These are phyloP conservation scores for Colletotrichum navitas DNA, from an alignment of 2,329 filamentous ascomycete species.

Conservation along the genomic window DNA sequence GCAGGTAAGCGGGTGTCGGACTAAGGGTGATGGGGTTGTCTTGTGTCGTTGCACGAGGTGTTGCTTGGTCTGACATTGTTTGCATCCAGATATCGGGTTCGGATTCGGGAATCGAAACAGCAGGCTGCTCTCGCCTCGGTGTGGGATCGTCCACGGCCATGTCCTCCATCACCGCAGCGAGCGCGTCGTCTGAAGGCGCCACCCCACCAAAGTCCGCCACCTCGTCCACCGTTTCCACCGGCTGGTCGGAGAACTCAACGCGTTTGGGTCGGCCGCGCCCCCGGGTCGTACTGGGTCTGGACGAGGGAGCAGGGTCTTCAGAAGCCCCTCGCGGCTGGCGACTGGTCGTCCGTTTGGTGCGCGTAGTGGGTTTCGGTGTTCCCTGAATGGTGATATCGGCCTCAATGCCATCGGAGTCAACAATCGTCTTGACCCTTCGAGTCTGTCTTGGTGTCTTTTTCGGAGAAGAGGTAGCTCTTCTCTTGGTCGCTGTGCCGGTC, in stretches of 20 bases:
- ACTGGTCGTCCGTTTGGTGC: slow-evolving; percentile 40
- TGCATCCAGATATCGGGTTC: slow-evolving; percentile 63
- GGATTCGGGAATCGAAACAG: slow-evolving; percentile 43
- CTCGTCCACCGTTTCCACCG: slow-evolving; percentile 46
- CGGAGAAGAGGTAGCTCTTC: slow-evolving; percentile 60
- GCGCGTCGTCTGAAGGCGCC: slow-evolving; percentile 29
- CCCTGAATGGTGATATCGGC: slow-evolving; percentile 49
- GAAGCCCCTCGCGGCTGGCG: slow-evolving; percentile 21
- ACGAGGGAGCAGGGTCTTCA: slow-evolving; percentile 31
- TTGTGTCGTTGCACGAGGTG: slow-evolving; percentile 48
- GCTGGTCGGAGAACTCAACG: slow-evolving; percentile 37
- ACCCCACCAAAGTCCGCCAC: slow-evolving; percentile 1
- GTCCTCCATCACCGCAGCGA: slow-evolving; percentile 46
- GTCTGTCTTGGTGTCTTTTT: slow-evolving; percentile 51
- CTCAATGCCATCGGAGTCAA: slow-evolving; percentile 47
- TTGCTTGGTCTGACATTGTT: slow-evolving; percentile 55
- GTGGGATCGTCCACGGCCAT: slow-evolving; percentile 50
- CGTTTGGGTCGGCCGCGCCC: slow-evolving; percentile 31
- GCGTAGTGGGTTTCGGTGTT: slow-evolving; percentile 50
- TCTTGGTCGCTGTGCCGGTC: slow-evolving; percentile 57
- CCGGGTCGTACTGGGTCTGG: slow-evolving; percentile 15
- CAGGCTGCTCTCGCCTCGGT: slow-evolving; percentile 42
- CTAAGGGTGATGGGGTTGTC: background rate
- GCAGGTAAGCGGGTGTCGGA: slow-evolving; percentile 16
- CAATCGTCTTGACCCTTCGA: slow-evolving; percentile 48